Evolutionary conservation across 2,329 filamentous ascomycete genomes (phyloP).

Genomic region (Dactylella cylindrospora): DNA sequence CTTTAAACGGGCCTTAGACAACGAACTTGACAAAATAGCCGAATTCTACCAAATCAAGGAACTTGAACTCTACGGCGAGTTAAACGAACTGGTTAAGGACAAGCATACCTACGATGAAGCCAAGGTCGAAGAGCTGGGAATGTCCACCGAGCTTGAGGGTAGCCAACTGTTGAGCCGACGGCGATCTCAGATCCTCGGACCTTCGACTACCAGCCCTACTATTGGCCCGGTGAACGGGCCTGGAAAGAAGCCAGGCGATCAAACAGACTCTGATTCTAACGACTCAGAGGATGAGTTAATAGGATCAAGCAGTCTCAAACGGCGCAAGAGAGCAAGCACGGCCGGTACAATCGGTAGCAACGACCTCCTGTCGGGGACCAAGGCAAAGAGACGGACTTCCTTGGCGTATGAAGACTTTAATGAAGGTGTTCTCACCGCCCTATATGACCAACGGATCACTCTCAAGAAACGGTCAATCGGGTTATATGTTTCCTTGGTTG

Average conservation of each 20-base stretch:
- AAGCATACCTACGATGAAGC: slow-evolving; percentile 68
- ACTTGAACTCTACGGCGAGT: slow-evolving; percentile 78
- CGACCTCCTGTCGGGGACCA: slow-evolving; percentile 15
- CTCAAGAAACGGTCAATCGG: slow-evolving; percentile 88
- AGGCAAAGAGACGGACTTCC: slow-evolving; percentile 43
- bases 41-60: slow-evolving; percentile 91
- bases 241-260: slow-evolving; percentile 11
- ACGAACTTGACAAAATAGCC: slow-evolving; percentile 90
- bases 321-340: slow-evolving; percentile 23
- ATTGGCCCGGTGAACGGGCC: slow-evolving; percentile 24
- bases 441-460: slow-evolving; percentile 74
- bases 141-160: slow-evolving; percentile 35
- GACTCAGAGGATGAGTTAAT: slow-evolving; percentile 42
- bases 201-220: slow-evolving; percentile 15
- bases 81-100: slow-evolving; percentile 74
- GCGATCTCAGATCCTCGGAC: background rate
- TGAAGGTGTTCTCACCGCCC: slow-evolving; percentile 69
- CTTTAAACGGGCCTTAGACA: slow-evolving; percentile 78
- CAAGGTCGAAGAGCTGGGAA: slow-evolving; percentile 51
- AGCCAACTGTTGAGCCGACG: slow-evolving; percentile 18
- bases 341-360: slow-evolving; percentile 24
- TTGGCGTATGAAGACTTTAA: slow-evolving; percentile 72
- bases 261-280: slow-evolving; percentile 40
- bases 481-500: slow-evolving; percentile 88
- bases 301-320: slow-evolving; percentile 11